Base-by-base conservation (phyloP, 2,329 filamentous ascomycete genomes). In the Sporothrix luriei region DNA sequence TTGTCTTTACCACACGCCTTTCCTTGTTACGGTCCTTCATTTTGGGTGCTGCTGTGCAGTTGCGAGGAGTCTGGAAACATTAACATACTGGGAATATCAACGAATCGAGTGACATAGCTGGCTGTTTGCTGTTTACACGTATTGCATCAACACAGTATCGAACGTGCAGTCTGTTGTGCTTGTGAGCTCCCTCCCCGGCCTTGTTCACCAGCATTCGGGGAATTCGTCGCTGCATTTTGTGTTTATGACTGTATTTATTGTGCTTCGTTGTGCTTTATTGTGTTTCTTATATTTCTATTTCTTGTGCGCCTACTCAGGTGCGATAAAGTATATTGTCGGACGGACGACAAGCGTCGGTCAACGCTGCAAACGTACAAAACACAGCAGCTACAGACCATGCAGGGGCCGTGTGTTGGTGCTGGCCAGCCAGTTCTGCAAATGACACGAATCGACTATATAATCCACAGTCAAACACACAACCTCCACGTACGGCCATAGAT, bases 1-100 rank as follows among this genome's bases (percentile, higher is more conserved):
- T 48, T 16, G 14, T 57, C 14, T 57, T 40, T 57, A 62, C 57
- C 57, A 62, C 57, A 43, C 57, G 46, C 57, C 57, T 62, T 62
- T 61, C 24, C 14, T 14, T 54, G 16, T 29, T 6, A 24, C 26
- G 51, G 19, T 9, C 3, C 9, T 62, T 38, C 26, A 62, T 43
- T 62, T 61, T 46, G 38, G 13, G 29, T 16, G 57, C 57, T 62
- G 57, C 38, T 62, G 38, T 7, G 57, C 57, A 62, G 57, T 26
- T 62, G 38, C 57, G n/a, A 62, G 57, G 57, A 46, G 57, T 62
- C 57, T 46, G 38, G 57, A 59, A 38, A 33, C 33, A 33, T 33
- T 7, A 43, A 62, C 57, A 46, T 26, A 46, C 21, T 62, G 38
- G 57, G 38, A 62, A 3, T 26, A 62, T 24, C 38, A 62, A 46